A percentile compares a stretch with the other conserved stretches of the same genome.
These are phyloP conservation scores for Schizopora paradoxa DNA, from an alignment of 1,284 basidiomycete genomes.

Conservation along the genomic window DNA sequence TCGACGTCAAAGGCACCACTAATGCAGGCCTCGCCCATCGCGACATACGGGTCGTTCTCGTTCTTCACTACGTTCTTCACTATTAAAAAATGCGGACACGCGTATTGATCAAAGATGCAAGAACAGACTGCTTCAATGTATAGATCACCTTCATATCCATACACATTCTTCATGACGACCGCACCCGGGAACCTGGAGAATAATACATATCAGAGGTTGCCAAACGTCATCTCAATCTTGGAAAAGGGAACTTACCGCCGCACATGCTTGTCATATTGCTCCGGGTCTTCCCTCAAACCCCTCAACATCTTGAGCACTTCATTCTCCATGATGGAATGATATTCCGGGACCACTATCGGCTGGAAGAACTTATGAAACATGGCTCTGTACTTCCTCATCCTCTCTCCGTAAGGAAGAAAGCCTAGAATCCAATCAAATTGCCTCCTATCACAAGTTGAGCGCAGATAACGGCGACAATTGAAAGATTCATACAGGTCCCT, in stretches of 20 bases:
- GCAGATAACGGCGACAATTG: neutral
- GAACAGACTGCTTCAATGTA: too few species aligned
- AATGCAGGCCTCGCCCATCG: constrained; percentile 13
- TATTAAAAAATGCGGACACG: too few species aligned
- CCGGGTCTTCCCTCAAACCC: neutral
- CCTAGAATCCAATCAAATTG: neutral
- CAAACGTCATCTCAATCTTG: neutral
- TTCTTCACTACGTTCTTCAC: constrained; percentile 2
- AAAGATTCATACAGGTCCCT: neutral
- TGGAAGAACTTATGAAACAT: neutral
- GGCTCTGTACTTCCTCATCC: neutral
- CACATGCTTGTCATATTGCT: neutral
- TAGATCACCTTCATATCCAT: constrained; percentile 13
- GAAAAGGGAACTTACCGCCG: neutral
- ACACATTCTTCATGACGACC: constrained; percentile 6
- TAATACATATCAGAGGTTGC: neutral
- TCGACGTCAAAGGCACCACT: too few species aligned
- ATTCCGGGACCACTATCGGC: neutral
- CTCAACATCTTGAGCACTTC: neutral
- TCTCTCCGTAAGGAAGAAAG: neutral
- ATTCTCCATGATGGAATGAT: neutral
- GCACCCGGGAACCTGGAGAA: neutral
- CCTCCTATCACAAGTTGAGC: neutral
- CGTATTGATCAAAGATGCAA: too few species aligned
- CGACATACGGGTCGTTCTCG: constrained; percentile 8